Evolutionary conservation across 371 early-diverging fungal species (phyloP).

Genomic region (Lichtheimia corymbifera): DNA sequence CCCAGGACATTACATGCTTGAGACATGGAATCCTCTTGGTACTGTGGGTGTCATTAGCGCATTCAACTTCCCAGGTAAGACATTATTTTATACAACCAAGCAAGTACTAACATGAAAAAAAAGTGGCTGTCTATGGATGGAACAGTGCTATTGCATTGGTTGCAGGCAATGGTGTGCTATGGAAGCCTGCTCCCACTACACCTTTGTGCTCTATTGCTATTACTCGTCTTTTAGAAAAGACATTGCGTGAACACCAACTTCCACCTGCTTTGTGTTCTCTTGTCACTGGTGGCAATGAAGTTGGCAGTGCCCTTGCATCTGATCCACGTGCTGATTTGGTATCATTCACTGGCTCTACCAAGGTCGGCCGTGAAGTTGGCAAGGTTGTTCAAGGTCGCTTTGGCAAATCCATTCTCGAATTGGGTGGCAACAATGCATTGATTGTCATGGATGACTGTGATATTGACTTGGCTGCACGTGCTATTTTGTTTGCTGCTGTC

Average conservation of each 20-base stretch:
- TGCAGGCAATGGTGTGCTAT: conserved; percentile 92
- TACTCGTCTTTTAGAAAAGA: conserved; percentile 85
- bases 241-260: conserved; percentile 81
- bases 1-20: conserved; percentile 95
- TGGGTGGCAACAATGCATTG: conserved; percentile 97
- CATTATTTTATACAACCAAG: neutral
- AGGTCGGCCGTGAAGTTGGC: conserved; percentile 77
- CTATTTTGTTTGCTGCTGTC: conserved; percentile 94
- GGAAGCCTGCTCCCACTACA: conserved; percentile 95
- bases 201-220: conserved; percentile 86
- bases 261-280: conserved; percentile 91
- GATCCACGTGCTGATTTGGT: conserved; percentile 80
- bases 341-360: conserved; percentile 91
- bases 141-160: conserved; percentile 91
- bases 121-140: conserved; percentile 85
- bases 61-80: conserved; percentile 81
- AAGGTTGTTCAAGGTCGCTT: conserved; percentile 85
- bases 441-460: conserved; percentile 94
- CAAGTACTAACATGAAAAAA: neutral
- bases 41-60: conserved; percentile 94
- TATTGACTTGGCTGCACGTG: conserved; percentile 86
- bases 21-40: conserved; percentile 96
- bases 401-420: conserved; percentile 85
- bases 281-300: conserved; percentile 87
- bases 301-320: conserved; percentile 77